A percentile compares a stretch with the other conserved stretches of the same genome.
phyloP scores from a whole-genome alignment of 2,329 filamentous ascomycete species.

The Colletotrichum australisinense region DNA sequence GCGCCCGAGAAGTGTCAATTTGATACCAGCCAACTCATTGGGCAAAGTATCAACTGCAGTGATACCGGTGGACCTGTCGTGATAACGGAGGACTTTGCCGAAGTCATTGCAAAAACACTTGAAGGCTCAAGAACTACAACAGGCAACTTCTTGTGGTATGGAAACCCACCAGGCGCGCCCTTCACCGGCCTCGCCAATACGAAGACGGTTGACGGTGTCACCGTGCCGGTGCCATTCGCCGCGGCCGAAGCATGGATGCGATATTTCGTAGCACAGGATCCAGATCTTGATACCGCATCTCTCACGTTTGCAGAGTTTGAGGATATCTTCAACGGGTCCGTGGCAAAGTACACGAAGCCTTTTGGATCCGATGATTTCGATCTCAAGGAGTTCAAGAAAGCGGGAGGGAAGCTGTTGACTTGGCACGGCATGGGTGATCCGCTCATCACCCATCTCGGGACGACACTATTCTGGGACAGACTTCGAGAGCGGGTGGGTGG shows the following conservation, averaged over 20 bases:
- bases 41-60: background rate
- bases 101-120: conserved; percentile 1
- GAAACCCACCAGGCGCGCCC: conserved; percentile 5
- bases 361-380: conserved; percentile 44
- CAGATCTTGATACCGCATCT: conserved; percentile 9
- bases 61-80: background rate
- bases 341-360: background rate
- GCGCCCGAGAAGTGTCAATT: conserved; percentile 14
- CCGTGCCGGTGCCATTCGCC: background rate
- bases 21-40: background rate
- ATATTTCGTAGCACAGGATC: background rate
- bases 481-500: conserved; percentile 9
- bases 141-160: conserved; percentile 15
- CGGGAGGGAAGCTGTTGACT: conserved; percentile 54
- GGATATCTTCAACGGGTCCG: conserved; percentile 7
- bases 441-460: conserved; percentile 45
- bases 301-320: conserved; percentile 15
- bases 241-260: background rate
- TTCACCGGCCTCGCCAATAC: conserved; percentile 18
- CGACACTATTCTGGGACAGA: conserved; percentile 42
- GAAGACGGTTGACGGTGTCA: background rate
- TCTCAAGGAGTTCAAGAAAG: conserved; percentile 42
- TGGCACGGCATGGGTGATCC: conserved; percentile 55
- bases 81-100: background rate
- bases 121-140: background rate